Base-by-base conservation (phyloP, 2,329 filamentous ascomycete genomes). In the Microdochium trichocladiopsis region DNA sequence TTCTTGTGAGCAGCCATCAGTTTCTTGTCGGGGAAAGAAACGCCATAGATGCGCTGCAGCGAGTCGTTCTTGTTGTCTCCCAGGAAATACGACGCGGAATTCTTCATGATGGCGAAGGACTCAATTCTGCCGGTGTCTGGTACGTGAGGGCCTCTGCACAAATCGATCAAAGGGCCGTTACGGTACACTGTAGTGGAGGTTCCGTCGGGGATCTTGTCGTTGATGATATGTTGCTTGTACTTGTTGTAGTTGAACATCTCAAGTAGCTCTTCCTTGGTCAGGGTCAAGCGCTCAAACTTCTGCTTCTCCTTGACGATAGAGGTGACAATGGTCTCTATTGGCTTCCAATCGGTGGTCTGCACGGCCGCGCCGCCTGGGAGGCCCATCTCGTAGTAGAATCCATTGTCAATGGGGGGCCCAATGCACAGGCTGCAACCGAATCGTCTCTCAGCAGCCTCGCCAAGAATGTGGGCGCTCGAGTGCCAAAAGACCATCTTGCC, bases 171-270 rank as follows among this genome's bases (percentile, higher is more conserved):
- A 14, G 91, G 91, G 53, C 94, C 94, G 64, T 91, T 95, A 57
- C 90, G 85, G 72, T 97, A 99, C 41, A 97, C 93, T 10, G 94
- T 97, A 67, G 90, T 95, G 66, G 81, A 90, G 52, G 90, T 92
- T 61, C 90, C 91, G 61, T 96, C 90, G 37, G 86, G 78, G 55
- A 97, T 89, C 71, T 95, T 91, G 75, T 91, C 88, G 62, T 90
- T 87, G 74, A 99, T 97, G 70, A 97, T 95, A 70, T 96, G 89
- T 68, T 95, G 85, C 82, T 99, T 97, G 78, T 96, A 97, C 69
- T 94, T 94, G 80, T 95, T 96, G 79, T 95, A 95, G 62, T 85
- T 83, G 77, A 97, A 97, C 89, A 97, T 96, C 68, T 96, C 90
- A 50, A 94, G 82, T 50, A 97, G 79, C 60, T 97, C 86, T 51